Evolutionary conservation across 2,329 filamentous ascomycete genomes (phyloP).

Genomic region (Dothideomycetes sp.): DNA sequence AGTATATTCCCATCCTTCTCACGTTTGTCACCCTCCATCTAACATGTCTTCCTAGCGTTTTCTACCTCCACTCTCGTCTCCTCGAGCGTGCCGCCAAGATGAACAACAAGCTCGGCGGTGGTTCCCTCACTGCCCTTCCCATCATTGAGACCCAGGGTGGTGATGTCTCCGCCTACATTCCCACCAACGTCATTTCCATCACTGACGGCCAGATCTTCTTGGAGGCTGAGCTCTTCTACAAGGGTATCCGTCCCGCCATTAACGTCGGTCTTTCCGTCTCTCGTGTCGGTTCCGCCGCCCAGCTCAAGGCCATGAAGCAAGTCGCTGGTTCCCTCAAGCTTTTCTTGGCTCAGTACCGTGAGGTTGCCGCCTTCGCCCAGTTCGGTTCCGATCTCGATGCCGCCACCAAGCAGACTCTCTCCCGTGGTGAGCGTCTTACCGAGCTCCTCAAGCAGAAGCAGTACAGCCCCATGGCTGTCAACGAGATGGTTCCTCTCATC

Average conservation of each 20-base stretch:
- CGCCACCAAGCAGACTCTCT: slow-evolving; percentile 95
- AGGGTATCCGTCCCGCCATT: slow-evolving; percentile 99
- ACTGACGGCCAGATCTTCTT: slow-evolving; percentile 99
- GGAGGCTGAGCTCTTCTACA: slow-evolving; percentile 99
- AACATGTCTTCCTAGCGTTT: slow-evolving; percentile 50
- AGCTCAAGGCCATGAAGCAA: slow-evolving; percentile 99
- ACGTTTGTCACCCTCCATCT: slow-evolving; percentile 11
- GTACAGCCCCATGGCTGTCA: slow-evolving; percentile 96
- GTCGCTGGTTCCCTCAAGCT: slow-evolving; percentile 99
- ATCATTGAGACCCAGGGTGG: slow-evolving; percentile 99
- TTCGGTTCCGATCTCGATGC: slow-evolving; percentile 99
- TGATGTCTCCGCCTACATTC: slow-evolving; percentile 99
- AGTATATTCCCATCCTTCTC: slow-evolving; percentile 18
- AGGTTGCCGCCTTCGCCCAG: slow-evolving; percentile 98
- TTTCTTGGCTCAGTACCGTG: slow-evolving; percentile 99
- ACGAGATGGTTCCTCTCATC: slow-evolving; percentile 99
- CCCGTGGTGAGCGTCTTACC: slow-evolving; percentile 95
- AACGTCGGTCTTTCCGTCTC: slow-evolving; percentile 99
- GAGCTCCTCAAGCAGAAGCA: slow-evolving; percentile 99
- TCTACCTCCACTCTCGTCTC: slow-evolving; percentile 98
- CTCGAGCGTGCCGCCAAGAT: slow-evolving; percentile 99
- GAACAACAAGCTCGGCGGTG: slow-evolving; percentile 88
- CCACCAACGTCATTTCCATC: slow-evolving; percentile 99
- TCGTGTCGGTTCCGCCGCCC: slow-evolving; percentile 97
- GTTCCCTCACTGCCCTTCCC: slow-evolving; percentile 93